Evolutionary conservation across 1,284 basidiomycete genomes (phyloP), one percentile per base, ranked within the genome.

Genomic region (Volvariella volvacea): DNA sequence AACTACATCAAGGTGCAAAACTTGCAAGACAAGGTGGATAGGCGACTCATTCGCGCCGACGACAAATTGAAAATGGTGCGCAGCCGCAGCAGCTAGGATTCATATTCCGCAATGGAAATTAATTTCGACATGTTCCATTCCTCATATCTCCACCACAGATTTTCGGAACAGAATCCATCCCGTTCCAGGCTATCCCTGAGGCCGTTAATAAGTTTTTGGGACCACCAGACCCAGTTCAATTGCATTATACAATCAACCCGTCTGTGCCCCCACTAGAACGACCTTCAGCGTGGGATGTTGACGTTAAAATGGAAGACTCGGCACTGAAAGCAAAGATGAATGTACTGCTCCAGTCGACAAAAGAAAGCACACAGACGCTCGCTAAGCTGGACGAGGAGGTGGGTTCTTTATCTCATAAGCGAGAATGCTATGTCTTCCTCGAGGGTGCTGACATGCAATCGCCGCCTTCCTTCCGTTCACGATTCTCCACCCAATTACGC

Each of bases 21-120:
- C 17, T 71, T 98, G 15, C 90, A 96, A 63, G 92, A 97, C 63
- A 93, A 94, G 58, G 80, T 83, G 0, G 92, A 98, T 63, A 76
- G 86, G 45, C 79, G 87, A 39, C 66, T 84, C 43, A 80, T 98
- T 48, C 79, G 81, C 34, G 76, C 85, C 1, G 88, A 97, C 50
- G 84, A 83, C 3, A 76, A 76, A 41, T 64, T 95, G 40, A 72
- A 74, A 59, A 68, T 71, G 0, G 87, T 88, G 55, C 43, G 75
- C 68, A 6, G 34, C 8, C 30, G 12, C 25, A 12, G 6, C 12
- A 6, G 6, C 12, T 12, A 28, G 6, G 25, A 28, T 28, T 12
- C 25, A 28, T 28, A 28, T 30, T 21, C 19, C 46, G n/a, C 7
- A 22, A 39, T 25, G 30, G 40, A 15, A 16, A 3, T 16, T 16